phyloP scores from a whole-genome alignment of 179 eudicot genomes.

The Gypsophila paniculata region DNA sequence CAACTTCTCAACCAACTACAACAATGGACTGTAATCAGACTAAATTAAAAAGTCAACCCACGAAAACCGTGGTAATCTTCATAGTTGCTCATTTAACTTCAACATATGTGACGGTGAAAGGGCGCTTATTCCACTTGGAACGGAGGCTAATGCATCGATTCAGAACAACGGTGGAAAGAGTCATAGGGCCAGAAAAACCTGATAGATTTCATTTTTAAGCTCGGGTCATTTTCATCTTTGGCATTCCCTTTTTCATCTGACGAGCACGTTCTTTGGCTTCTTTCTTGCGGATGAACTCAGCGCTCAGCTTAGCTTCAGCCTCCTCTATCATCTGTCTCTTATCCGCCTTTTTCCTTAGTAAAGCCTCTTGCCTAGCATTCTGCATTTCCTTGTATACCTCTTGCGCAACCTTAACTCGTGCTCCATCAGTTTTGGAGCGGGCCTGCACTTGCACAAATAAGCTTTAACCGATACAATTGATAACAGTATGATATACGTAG shows the following conservation, averaged over 20 bases:
- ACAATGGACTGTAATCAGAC: conserved; percentile 22
- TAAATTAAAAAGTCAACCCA: conserved; percentile 23
- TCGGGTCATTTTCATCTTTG: conserved; percentile 79
- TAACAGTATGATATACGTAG: too few species aligned
- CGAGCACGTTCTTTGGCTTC: conserved; percentile 89
- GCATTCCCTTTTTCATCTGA: conserved; percentile 79
- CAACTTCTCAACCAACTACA: too few species aligned
- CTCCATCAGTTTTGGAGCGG: conserved; percentile 80
- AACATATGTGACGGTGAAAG: conserved; percentile 15
- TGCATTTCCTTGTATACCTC: conserved; percentile 79
- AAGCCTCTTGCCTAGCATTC: conserved; percentile 71
- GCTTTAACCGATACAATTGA: too few species aligned
- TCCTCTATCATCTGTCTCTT: conserved; percentile 72
- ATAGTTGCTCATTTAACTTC: conserved; percentile 8
- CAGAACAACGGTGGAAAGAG: conserved; percentile 9
- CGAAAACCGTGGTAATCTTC: conserved; percentile 9
- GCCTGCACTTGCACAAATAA: conserved; percentile 46
- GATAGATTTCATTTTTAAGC: conserved; percentile 30
- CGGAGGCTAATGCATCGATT: conserved; percentile 17
- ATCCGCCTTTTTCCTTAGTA: conserved; percentile 75
- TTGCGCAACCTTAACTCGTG: conserved; percentile 73
- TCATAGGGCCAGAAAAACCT: conserved; percentile 5
- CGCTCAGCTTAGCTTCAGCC: conserved; percentile 80
- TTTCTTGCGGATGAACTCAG: conserved; percentile 73
- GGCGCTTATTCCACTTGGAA: conserved; percentile 21